These are phyloP conservation scores for Ophiocordyceps camponoti-leonardi DNA, from an alignment of 2,329 filamentous ascomycete genomes.

Conservation along the genomic window DNA sequence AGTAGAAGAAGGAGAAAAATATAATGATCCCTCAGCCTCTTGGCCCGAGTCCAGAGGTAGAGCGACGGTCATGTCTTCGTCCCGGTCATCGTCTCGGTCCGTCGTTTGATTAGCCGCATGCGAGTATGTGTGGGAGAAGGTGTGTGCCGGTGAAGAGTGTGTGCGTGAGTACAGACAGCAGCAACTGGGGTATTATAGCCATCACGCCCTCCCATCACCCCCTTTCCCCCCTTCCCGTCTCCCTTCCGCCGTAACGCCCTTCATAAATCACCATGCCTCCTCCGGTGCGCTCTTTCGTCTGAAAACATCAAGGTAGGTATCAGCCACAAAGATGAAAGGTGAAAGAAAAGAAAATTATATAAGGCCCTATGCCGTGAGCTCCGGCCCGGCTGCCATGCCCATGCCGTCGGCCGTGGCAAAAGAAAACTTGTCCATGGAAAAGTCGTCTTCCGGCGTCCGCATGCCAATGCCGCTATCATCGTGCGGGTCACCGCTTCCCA, in stretches of 20 bases:
- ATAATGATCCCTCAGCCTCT: not conserved
- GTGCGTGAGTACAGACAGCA: constrained; percentile 1
- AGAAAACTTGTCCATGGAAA: constrained; percentile 40
- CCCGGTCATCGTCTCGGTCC: constrained; percentile 12
- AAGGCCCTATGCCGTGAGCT: constrained; percentile 8
- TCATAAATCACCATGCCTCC: not conserved
- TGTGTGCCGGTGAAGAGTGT: not conserved
- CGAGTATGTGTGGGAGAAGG: not conserved
- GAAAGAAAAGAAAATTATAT: not conserved
- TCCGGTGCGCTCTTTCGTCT: not conserved
- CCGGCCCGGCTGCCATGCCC: constrained; percentile 14
- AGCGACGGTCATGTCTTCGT: constrained; percentile 14
- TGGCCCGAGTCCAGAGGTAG: not conserved
- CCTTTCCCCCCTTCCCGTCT: not conserved
- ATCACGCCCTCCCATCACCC: not conserved
- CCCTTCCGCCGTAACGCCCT: not conserved
- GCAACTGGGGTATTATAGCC: constrained; percentile 3
- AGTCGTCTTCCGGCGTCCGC: constrained; percentile 48
- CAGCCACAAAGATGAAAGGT: not conserved
- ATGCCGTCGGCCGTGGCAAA: constrained; percentile 21
- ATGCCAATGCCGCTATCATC: constrained; percentile 67
- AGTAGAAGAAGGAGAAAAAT: not conserved
- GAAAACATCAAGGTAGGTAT: not conserved
- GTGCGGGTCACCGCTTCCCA: constrained; percentile 28
- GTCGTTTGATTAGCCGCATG: constrained; percentile 8